These are phyloP conservation scores for Haplosporangium sp. DNA, from an alignment of 371 early-diverging fungal species.

Conservation along the genomic window DNA sequence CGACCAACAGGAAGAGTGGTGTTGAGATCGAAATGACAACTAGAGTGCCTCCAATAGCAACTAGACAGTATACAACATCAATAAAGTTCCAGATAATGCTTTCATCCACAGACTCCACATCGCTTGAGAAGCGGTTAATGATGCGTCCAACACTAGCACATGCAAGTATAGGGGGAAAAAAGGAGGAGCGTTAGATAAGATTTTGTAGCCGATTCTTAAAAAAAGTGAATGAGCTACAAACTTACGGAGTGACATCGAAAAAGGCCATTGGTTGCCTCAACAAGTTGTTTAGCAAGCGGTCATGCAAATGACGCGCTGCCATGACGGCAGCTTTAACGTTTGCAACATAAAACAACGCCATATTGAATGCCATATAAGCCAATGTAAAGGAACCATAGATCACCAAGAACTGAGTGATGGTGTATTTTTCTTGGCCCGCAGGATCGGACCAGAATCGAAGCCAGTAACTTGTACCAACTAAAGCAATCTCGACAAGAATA, in stretches of 20 bases:
- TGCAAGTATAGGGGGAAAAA: no score
- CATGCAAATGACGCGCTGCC: slow-evolving; percentile 9
- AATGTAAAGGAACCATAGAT: slow-evolving; percentile 28
- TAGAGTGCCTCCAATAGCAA: slow-evolving; percentile 30
- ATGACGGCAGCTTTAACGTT: slow-evolving; percentile 16
- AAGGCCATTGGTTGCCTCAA: slow-evolving; percentile 68
- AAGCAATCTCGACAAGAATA: slow-evolving; percentile 23
- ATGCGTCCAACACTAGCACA: slow-evolving; percentile 76
- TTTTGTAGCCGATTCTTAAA: background rate
- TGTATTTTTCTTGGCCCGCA: slow-evolving; percentile 9
- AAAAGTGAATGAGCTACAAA: background rate
- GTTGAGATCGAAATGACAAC: slow-evolving; percentile 34
- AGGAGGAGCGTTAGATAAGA: background rate
- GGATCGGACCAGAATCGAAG: slow-evolving; percentile 13
- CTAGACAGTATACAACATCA: slow-evolving; percentile 59
- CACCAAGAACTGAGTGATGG: slow-evolving; percentile 18
- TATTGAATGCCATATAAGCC: slow-evolving; percentile 12
- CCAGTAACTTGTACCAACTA: slow-evolving; percentile 52
- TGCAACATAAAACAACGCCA: slow-evolving; percentile 35
- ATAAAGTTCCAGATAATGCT: slow-evolving; percentile 68
- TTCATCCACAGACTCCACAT: slow-evolving; percentile 78
- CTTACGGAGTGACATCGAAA: slow-evolving; percentile 19
- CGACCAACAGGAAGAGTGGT: slow-evolving; percentile 25
- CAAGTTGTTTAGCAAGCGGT: slow-evolving; percentile 30
- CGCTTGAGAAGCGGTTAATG: slow-evolving; percentile 81